Evolutionary conservation across 2,329 filamentous ascomycete genomes (phyloP).

Genomic region (Xylariomycetidae sp.): DNA sequence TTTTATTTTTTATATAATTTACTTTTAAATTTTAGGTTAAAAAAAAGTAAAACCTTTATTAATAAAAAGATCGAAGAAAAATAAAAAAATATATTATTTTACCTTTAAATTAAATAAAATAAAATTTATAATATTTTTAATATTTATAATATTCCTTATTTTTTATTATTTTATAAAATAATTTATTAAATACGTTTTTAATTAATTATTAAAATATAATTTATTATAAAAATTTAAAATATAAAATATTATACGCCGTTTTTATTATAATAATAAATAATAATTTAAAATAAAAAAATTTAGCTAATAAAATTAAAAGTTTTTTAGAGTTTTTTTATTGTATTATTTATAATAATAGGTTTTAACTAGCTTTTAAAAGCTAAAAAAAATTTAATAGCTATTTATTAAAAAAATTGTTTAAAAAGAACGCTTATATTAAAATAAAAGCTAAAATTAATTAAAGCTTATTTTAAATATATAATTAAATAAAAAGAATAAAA

Average conservation of each 20-base stretch:
- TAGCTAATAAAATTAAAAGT: background rate
- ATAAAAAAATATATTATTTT: background rate
- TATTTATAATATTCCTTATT: background rate
- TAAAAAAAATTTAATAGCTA: too few relatives aligned
- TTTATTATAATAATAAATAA: background rate
- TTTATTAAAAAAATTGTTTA: too few relatives aligned
- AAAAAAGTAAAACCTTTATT: background rate
- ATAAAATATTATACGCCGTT: background rate
- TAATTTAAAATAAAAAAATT: too few relatives aligned
- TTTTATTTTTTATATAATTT: background rate
- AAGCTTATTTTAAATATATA: too few relatives aligned
- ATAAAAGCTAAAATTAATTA: too few relatives aligned
- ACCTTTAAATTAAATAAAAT: background rate
- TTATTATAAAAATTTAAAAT: background rate
- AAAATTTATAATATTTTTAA: background rate
- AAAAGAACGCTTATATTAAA: too few relatives aligned
- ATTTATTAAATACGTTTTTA: background rate
- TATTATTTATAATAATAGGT: constrained; percentile 1
- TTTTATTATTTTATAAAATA: background rate
- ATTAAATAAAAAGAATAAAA: too few relatives aligned
- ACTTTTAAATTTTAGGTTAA: background rate
- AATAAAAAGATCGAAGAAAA: background rate
- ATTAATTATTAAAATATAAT: background rate
- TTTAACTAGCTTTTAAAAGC: background rate
- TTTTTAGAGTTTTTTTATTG: background rate